phyloP scores from a whole-genome alignment of 2,329 filamentous ascomycete genomes.

The Fusarium oxysporum region DNA sequence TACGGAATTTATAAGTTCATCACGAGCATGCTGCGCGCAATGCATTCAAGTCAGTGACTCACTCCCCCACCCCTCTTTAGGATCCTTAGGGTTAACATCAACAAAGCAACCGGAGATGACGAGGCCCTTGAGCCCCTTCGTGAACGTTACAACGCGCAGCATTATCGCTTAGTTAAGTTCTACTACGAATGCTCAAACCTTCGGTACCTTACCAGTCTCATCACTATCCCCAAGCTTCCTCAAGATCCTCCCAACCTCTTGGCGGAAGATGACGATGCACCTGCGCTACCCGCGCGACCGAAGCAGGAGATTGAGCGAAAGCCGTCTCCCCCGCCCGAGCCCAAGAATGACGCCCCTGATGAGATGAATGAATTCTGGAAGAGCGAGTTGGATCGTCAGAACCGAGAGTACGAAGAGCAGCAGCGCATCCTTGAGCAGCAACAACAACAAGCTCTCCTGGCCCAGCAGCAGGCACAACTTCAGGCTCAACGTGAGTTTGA shows the following conservation, averaged over 20 bases:
- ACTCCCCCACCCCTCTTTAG: not conserved
- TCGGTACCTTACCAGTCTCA: constrained; percentile 94
- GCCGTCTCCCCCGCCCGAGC: constrained; percentile 75
- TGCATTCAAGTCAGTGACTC: constrained; percentile 84
- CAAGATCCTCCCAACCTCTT: constrained; percentile 93
- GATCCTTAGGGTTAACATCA: constrained; percentile 36
- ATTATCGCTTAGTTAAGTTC: constrained; percentile 96
- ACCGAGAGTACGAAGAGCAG: constrained; percentile 94
- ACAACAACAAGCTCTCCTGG: constrained; percentile 82
- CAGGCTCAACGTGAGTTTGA: constrained; percentile 96
- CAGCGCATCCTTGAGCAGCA: constrained; percentile 89
- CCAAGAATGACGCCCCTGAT: constrained; percentile 83
- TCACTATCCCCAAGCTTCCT: constrained; percentile 94
- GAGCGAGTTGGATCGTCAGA: constrained; percentile 88
- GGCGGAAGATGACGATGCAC: constrained; percentile 84
- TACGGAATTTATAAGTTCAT: constrained; percentile 99
- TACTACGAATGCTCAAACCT: constrained; percentile 99
- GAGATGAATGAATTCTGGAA: constrained; percentile 99
- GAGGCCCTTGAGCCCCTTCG: constrained; percentile 91
- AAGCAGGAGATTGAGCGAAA: constrained; percentile 78
- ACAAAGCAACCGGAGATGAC: constrained; percentile 85
- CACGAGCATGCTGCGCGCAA: constrained; percentile 97
- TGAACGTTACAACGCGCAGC: constrained; percentile 91
- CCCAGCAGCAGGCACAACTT: constrained; percentile 84
- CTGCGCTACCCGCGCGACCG: constrained; percentile 83